These are phyloP conservation scores for Otatea glauca DNA, from an alignment of 176 grass and related monocot genomes.

Conservation along the genomic window DNA sequence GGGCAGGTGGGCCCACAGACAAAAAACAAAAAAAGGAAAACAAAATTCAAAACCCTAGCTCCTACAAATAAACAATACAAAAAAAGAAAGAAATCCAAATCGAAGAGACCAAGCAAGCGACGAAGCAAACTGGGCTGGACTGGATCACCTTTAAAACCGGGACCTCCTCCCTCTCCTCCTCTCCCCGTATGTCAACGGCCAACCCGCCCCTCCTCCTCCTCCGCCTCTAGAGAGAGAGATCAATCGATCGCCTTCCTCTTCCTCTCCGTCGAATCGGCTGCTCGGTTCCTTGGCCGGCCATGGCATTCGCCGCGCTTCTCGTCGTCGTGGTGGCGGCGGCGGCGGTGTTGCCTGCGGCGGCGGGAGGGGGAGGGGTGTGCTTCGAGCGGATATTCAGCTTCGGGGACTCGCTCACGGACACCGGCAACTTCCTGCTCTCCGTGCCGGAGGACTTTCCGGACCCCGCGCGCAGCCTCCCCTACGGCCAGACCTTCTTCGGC, in stretches of 20 bases:
- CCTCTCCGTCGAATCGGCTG: conserved; percentile 33
- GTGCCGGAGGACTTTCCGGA: conserved; percentile 60
- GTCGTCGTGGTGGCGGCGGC: background rate
- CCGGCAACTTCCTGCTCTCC: conserved; percentile 78
- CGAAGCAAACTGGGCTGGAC: background rate
- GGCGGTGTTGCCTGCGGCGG: background rate
- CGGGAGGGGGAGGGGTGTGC: conserved; percentile 52
- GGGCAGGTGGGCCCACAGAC: background rate
- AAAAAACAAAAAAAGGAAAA: background rate
- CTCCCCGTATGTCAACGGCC: conserved; percentile 46
- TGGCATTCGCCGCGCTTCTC: conserved; percentile 41
- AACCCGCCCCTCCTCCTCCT: background rate
- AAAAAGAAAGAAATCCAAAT: background rate
- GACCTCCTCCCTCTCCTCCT: background rate
- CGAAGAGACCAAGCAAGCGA: background rate
- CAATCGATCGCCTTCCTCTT: background rate
- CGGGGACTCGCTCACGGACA: conserved; percentile 88
- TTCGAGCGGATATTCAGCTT: conserved; percentile 77
- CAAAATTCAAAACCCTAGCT: background rate
- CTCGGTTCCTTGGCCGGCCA: background rate
- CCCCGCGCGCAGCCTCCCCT: conserved; percentile 68
- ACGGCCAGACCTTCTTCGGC: conserved; percentile 88
- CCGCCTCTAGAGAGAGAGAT: background rate
- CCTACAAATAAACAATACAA: background rate
- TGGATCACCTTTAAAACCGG: conserved; percentile 49